Conservation (phyloP, 768 basidiomycete genomes). For the Termitomyces sp. region DNA sequence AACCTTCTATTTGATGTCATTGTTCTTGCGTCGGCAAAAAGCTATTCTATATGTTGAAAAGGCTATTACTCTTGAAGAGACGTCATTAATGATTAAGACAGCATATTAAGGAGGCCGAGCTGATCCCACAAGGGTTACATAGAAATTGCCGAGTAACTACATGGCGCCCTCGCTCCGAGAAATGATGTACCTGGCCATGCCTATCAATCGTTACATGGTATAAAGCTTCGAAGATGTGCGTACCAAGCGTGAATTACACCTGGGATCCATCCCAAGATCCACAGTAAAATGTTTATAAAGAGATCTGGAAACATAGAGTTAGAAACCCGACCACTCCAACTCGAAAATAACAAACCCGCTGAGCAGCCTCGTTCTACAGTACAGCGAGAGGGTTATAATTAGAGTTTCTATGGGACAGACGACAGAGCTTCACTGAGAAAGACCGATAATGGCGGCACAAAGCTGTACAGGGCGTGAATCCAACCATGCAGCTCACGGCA, state of each 20-base stretch:
- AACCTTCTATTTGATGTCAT: too few species aligned
- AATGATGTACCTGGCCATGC: background rate
- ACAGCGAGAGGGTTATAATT: background rate
- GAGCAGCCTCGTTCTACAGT: constrained; percentile 13
- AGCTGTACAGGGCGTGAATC: background rate
- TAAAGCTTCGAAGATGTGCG: background rate
- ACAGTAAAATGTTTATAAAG: constrained; percentile 34
- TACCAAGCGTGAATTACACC: constrained; percentile 43
- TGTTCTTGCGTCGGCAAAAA: background rate
- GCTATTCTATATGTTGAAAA: background rate
- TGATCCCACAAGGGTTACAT: background rate
- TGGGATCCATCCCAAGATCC: constrained; percentile 49
- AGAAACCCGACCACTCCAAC: too few species aligned
- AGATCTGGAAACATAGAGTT: constrained; percentile 20
- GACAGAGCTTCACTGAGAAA: background rate
- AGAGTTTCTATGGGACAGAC: background rate
- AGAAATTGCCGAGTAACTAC: background rate
- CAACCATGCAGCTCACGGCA: background rate
- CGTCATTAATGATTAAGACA: background rate
- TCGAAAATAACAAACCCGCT: constrained; percentile 7
- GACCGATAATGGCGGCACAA: background rate
- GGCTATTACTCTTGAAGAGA: background rate
- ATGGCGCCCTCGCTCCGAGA: constrained; percentile 2
- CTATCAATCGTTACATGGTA: background rate
- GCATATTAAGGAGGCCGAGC: background rate